These are phyloP conservation scores for Aegilops longissima DNA, from an alignment of 176 grass and related monocot species.

Conservation along the genomic window DNA sequence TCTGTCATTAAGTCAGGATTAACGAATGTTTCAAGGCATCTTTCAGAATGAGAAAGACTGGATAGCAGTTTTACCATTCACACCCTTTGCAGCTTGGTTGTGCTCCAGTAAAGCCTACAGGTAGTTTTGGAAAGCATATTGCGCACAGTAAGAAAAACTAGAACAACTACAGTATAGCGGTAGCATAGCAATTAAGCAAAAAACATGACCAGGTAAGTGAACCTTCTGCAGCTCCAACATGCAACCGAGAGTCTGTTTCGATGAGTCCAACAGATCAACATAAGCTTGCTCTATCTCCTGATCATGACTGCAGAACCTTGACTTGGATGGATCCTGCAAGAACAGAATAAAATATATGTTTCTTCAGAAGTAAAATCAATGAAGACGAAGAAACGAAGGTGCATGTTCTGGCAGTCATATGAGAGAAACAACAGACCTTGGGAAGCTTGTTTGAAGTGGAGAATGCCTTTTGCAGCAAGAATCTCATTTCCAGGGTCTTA, in stretches of 20 bases:
- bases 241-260: conserved; percentile 56
- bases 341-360: background rate
- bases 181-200: background rate
- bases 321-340: conserved; percentile 66
- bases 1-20: conserved; percentile 33
- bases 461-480: conserved; percentile 84
- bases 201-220: background rate
- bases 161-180: background rate
- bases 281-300: conserved; percentile 65
- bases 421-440: conserved; percentile 39
- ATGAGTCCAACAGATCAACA: conserved; percentile 56
- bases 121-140: conserved; percentile 15
- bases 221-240: conserved; percentile 94
- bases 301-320: conserved; percentile 61
- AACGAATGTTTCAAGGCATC: background rate
- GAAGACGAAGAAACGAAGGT: background rate
- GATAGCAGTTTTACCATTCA: background rate
- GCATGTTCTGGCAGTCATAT: background rate
- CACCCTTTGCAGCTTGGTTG: conserved; percentile 48
- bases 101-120: conserved; percentile 76
- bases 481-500: conserved; percentile 78
- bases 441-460: conserved; percentile 90
- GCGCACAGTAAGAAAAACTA: conserved; percentile 12
- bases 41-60: conserved; percentile 8
- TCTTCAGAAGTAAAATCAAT: background rate